Base-by-base conservation (phyloP, 371 early-diverging fungal genomes). In the Rhizopus arrhizus region DNA sequence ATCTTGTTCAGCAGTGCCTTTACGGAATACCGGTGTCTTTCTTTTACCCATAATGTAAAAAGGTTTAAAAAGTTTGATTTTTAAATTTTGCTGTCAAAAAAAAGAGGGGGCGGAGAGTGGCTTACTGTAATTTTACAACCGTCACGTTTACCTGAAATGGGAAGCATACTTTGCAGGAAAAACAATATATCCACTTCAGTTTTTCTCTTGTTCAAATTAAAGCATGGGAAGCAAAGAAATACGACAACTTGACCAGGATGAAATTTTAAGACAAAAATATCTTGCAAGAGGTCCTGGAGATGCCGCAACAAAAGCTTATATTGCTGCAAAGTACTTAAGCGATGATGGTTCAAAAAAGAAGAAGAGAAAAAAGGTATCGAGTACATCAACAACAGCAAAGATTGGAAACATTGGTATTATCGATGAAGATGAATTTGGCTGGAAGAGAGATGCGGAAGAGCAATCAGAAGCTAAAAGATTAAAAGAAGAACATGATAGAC, bases 321-420 rank as follows among this genome's bases (percentile, higher is more conserved):
- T 80, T 60, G 78, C 77, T 7, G 59, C 59, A 15, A 77, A 77
- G 61, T 80, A 80, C 33, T 59, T 80, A 3, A 38, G 62, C n/a
- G 59, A 50, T 2, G 49, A 60, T 32, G 54, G 56, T 35, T 68
- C 73, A 34, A 76, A 77, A 15, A 74, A 78, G 56, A 80, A 80
- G 68, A 80, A 73, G 49, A 74, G 67, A 55, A 74, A 75, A 41
- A 80, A 78, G 67, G 75, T 67, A 22, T 65, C 62, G 33, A 67
- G 66, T 31, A 16, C 40, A 0, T 6, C 42, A 2, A 16, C 5
- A 22, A 47, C 34, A 5, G 38, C 65, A 29, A 29, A 58, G 7
- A 58, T 80, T 57, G 84, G 83, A 53, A 83, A 80, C 54, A 68
- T 82, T 61, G 83, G 78, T 43, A 83, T 85, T 58, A 74, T 84